phyloP scores from a whole-genome alignment of 192 early-diverging fungal genomes.

The Phlyctochytrium planicorne region DNA sequence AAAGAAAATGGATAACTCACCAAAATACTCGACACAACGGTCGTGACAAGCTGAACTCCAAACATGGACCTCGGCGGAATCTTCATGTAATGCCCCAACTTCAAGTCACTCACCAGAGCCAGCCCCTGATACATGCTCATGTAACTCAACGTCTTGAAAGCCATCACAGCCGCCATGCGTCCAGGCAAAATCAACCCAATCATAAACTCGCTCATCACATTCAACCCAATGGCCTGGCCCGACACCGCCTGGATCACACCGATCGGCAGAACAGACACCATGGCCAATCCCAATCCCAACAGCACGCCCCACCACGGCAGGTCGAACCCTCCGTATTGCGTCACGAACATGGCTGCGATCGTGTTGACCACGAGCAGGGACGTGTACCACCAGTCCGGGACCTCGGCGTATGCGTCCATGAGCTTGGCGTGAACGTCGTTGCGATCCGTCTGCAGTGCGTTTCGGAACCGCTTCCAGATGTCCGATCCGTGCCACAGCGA shows the following conservation, averaged over 20 bases:
- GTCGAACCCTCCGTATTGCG: constrained; percentile 46
- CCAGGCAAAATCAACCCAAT: constrained; percentile 80
- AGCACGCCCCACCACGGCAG: constrained; percentile 61
- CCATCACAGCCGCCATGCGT: constrained; percentile 76
- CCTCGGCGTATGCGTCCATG: constrained; percentile 45
- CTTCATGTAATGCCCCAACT: constrained; percentile 75
- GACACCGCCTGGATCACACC: constrained; percentile 80
- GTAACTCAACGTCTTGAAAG: constrained; percentile 84
- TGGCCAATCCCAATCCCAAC: constrained; percentile 17
- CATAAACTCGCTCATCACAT: constrained; percentile 84
- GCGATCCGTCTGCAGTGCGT: background rate
- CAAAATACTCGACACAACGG: constrained; percentile 56
- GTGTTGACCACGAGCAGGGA: constrained; percentile 37
- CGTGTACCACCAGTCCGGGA: constrained; percentile 56
- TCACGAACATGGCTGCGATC: constrained; percentile 39
- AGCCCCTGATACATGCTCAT: constrained; percentile 77
- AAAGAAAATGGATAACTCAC: no score
- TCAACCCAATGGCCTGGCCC: constrained; percentile 74
- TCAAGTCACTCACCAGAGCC: constrained; percentile 68
- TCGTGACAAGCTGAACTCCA: constrained; percentile 47
- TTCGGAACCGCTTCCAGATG: constrained; percentile 57
- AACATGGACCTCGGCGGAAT: constrained; percentile 64
- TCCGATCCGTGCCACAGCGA: constrained; percentile 68
- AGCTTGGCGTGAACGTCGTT: constrained; percentile 24
- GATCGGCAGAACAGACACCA: constrained; percentile 37